These are phyloP conservation scores for Colletotrichum filicis DNA, from an alignment of 2,329 filamentous ascomycete genomes.

Conservation along the genomic window DNA sequence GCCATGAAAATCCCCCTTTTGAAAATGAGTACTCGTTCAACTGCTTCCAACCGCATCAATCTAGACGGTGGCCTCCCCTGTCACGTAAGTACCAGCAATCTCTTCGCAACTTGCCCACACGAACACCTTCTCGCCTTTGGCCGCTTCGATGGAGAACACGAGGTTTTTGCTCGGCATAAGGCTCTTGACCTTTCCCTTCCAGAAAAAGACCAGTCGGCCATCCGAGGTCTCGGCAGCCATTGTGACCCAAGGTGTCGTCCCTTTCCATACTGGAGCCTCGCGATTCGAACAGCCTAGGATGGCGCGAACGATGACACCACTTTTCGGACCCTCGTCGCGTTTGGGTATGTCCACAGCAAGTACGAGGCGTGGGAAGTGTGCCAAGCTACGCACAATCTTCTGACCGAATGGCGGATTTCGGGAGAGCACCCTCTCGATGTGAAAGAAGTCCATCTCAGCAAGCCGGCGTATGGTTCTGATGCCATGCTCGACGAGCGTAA, in stretches of 20 bases:
- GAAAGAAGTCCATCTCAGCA: conserved; percentile 71
- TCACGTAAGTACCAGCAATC: conserved; percentile 71
- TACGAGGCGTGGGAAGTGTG: conserved; percentile 73
- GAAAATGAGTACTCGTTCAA: not conserved
- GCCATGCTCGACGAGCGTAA: conserved; percentile 77
- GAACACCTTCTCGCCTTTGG: conserved; percentile 65
- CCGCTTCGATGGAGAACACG: conserved; percentile 67
- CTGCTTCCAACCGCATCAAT: no score
- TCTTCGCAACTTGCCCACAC: conserved; percentile 86
- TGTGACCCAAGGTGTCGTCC: conserved; percentile 75
- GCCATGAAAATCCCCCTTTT: not conserved
- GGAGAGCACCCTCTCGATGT: conserved; percentile 81
- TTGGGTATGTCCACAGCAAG: conserved; percentile 51
- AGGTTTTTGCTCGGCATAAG: conserved; percentile 68
- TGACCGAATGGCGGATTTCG: conserved; percentile 87
- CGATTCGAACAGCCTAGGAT: conserved; percentile 79
- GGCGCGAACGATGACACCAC: conserved; percentile 67
- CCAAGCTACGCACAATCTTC: conserved; percentile 72
- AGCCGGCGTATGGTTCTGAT: conserved; percentile 80
- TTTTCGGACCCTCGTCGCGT: conserved; percentile 37
- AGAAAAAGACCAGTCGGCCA: conserved; percentile 77
- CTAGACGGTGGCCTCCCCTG: conserved; percentile 15
- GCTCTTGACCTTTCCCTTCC: conserved; percentile 70
- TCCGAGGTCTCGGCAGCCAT: conserved; percentile 79
- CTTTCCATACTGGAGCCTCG: conserved; percentile 69